Conservation (phyloP, 192 early-diverging fungal species). For the Chytriomyces sp. region DNA sequence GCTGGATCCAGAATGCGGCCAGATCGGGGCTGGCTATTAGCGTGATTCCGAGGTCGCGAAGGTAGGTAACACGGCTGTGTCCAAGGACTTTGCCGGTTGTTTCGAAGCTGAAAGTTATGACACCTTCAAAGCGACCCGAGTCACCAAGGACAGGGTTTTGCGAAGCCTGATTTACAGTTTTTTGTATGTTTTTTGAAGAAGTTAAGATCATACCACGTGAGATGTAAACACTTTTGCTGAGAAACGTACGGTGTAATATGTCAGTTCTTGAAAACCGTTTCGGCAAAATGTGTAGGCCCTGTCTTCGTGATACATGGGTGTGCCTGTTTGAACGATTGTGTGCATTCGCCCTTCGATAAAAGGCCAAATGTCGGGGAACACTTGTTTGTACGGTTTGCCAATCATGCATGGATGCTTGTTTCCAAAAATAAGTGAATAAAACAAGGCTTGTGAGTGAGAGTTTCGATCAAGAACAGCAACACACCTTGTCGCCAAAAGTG, state of each 20-base stretch:
- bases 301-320: constrained; percentile 22
- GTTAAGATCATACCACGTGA: too few species aligned
- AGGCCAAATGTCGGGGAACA: constrained; percentile 37
- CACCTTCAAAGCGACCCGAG: constrained; percentile 10
- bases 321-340: not conserved
- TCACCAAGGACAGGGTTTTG: constrained; percentile 19
- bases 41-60: not conserved
- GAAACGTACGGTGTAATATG: constrained; percentile 35
- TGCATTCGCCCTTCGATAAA: constrained; percentile 14
- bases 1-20: not conserved
- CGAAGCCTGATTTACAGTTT: too few species aligned
- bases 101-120: constrained; percentile 32
- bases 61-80: not conserved
- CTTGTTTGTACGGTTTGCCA: constrained; percentile 39
- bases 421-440: not conserved
- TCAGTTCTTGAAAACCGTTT: constrained; percentile 40
- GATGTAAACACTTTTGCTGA: too few species aligned
- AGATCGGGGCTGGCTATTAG: not conserved
- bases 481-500: constrained; percentile 8
- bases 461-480: not conserved
- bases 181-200: too few species aligned
- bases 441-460: not conserved
- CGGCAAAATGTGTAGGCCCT: constrained; percentile 37
- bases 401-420: constrained; percentile 41
- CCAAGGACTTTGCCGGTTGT: constrained; percentile 10